Conservation (phyloP, 495 filamentous ascomycete species). For the Cercophora newfieldiana region DNA sequence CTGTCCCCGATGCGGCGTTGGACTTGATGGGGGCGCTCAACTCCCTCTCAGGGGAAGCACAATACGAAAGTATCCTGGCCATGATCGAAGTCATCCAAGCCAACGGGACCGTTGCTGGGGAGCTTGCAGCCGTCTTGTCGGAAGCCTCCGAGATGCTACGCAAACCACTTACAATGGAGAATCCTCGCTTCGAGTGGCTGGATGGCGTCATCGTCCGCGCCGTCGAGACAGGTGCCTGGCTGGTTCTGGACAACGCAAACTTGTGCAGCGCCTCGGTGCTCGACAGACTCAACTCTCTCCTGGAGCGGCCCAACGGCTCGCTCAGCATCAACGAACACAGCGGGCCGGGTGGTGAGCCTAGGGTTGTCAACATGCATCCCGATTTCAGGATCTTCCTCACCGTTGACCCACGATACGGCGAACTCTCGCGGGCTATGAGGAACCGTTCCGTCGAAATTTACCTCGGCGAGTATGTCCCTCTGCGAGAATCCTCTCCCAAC, state of each 20-base stretch:
- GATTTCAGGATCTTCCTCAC: slow-evolving; percentile 93
- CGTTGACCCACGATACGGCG: slow-evolving; percentile 88
- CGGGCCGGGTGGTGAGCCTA: slow-evolving; percentile 75
- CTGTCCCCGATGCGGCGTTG: slow-evolving; percentile 44
- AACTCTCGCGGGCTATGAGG: slow-evolving; percentile 94
- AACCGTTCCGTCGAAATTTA: slow-evolving; percentile 93
- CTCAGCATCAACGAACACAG: slow-evolving; percentile 91
- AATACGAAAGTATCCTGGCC: slow-evolving; percentile 33
- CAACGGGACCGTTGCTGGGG: slow-evolving; percentile 28
- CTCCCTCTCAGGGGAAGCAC: slow-evolving; percentile 32
- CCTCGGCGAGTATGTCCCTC: slow-evolving; percentile 47
- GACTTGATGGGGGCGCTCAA: slow-evolving; percentile 41
- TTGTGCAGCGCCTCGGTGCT: slow-evolving; percentile 92
- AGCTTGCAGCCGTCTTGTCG: slow-evolving; percentile 31
- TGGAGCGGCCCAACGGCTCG: slow-evolving; percentile 78
- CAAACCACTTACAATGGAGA: slow-evolving; percentile 52
- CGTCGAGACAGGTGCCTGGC: slow-evolving; percentile 82
- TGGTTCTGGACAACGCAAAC: slow-evolving; percentile 96
- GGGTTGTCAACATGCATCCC: slow-evolving; percentile 76
- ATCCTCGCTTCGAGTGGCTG: slow-evolving; percentile 90
- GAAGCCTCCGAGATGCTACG: slow-evolving; percentile 41
- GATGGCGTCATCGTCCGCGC: slow-evolving; percentile 90
- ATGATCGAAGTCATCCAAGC: slow-evolving; percentile 33
- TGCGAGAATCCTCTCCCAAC: slow-evolving; percentile 23
- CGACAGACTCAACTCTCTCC: slow-evolving; percentile 89